Base-by-base conservation (phyloP, 495 filamentous ascomycete species). In the Cudoniella acicularis region DNA sequence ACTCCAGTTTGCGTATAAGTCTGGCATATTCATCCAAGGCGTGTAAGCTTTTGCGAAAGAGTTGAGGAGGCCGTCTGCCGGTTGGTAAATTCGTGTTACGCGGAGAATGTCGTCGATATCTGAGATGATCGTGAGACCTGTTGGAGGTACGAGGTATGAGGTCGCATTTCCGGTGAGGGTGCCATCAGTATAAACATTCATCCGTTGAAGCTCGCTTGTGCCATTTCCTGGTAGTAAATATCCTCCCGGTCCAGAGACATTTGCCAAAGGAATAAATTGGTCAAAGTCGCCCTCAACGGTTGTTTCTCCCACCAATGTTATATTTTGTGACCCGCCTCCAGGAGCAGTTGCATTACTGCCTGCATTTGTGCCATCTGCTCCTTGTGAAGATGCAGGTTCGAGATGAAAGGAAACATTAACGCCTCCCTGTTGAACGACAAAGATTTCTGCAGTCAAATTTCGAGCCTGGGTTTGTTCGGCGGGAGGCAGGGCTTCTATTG, bases 21-120 rank as follows among this genome's bases (percentile, higher is more conserved):
- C 80, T 0, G 89, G 88, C 89, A 92, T 92, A 67, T 92, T 84
- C 73, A 87, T 70, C 89, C 89, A 92, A 0, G 82, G 78, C 0
- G 73, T 76, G 72, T 87, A 92, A 1, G 85, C 75, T 9, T 83
- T 79, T 0, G 88, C 88, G 61, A 92, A 92, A 3, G 87, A 85
- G 70, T 92, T 92, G 16, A 91, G 74, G 0, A 92, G 73, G 17
- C 89, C 88, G 67, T 91, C 73, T 56, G 80, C 75, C 0, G 88
- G 89, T 41, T 86, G 67, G 70, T 90, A 92, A 72, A 92, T 92
- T 70, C 90, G 88, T 49, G 89, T 92, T n/a, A 91, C 72, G 24
- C 89, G 85, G 0, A 92, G 81, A 61, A 91, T 89, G 69, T 92
- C 89, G 57, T 91, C 88, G 60, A 91, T 88, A 63, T 92, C 87